phyloP scores from a whole-genome alignment of 192 early-diverging fungal species.

The Coemansia sp. region DNA sequence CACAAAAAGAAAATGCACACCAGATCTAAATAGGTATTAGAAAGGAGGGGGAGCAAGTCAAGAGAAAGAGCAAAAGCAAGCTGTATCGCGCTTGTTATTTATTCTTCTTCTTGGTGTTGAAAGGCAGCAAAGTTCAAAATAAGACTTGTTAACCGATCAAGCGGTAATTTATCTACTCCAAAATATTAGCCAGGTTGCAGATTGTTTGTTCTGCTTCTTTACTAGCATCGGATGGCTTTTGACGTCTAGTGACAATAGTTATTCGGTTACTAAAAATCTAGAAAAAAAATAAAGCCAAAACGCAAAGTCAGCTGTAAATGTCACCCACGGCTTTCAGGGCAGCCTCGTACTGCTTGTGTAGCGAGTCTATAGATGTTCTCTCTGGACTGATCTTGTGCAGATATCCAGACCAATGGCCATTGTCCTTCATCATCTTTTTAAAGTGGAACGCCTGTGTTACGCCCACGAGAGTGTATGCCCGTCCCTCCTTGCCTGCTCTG shows the following conservation, averaged over 20 bases:
- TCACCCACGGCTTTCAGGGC: slow-evolving; percentile 29
- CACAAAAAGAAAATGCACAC: background rate
- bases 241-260: background rate
- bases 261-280: too few species aligned
- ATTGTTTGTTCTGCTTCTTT: too few species aligned
- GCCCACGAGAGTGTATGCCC: slow-evolving; percentile 73
- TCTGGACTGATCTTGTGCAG: slow-evolving; percentile 59
- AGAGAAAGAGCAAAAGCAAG: background rate
- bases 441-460: slow-evolving; percentile 69
- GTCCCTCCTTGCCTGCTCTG: slow-evolving; percentile 81
- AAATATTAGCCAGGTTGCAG: too few species aligned
- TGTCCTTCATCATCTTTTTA: slow-evolving; percentile 68
- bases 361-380: slow-evolving; percentile 35
- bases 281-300: background rate
- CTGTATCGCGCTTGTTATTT: background rate
- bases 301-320: slow-evolving; percentile 15
- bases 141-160: too few species aligned
- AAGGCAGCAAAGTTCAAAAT: too few species aligned
- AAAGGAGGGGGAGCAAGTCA: background rate
- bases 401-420: slow-evolving; percentile 60
- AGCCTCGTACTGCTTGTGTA: slow-evolving; percentile 34
- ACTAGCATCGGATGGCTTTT: too few species aligned
- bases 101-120: too few species aligned
- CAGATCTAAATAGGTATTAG: background rate
- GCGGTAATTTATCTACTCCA: too few species aligned